Evolutionary conservation across 495 filamentous ascomycete species (phyloP).

Genomic region (Hypoxylon lenormandii): DNA sequence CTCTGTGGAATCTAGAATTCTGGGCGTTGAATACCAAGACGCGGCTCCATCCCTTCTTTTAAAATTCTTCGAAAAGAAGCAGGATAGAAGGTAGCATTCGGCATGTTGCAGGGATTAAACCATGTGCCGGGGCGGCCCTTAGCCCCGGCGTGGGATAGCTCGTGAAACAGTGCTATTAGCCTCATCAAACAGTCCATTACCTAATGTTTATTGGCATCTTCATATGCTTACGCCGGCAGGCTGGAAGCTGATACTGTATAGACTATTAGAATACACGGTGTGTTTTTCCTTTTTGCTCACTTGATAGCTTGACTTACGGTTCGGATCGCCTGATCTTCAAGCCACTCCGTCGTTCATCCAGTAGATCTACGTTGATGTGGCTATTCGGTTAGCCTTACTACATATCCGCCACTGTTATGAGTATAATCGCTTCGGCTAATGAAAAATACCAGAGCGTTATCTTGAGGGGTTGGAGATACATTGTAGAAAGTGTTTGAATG

Average conservation of each 20-base stretch:
- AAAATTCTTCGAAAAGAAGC: slow-evolving; percentile 12
- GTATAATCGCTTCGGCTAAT: slow-evolving; percentile 19
- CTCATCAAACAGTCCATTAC: slow-evolving; percentile 35
- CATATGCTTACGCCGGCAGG: slow-evolving; percentile 7
- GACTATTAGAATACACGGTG: slow-evolving; percentile 2
- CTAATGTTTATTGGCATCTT: slow-evolving; percentile 30
- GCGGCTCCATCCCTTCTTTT: slow-evolving; percentile 23
- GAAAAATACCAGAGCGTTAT: slow-evolving; percentile 2
- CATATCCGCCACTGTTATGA: background rate
- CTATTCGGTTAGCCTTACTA: slow-evolving; percentile 5
- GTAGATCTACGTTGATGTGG: slow-evolving; percentile 16
- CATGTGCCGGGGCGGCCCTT: slow-evolving; percentile 30
- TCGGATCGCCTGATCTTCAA: slow-evolving; percentile 35
- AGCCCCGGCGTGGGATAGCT: background rate
- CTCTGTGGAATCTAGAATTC: slow-evolving; percentile 21
- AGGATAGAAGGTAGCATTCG: slow-evolving; percentile 11
- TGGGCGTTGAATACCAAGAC: slow-evolving; percentile 32
- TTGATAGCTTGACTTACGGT: slow-evolving; percentile 1
- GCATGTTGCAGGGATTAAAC: slow-evolving; percentile 5
- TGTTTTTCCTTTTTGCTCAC: slow-evolving; percentile 11
- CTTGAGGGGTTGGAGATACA: too few species aligned
- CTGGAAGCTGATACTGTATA: slow-evolving; percentile 3
- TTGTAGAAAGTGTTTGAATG: too few species aligned
- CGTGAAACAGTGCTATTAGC: slow-evolving; percentile 34
- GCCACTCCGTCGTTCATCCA: background rate